Evolutionary conservation across 305 asterid genomes (phyloP).

Genomic region (Solanum aculeatissimum): DNA sequence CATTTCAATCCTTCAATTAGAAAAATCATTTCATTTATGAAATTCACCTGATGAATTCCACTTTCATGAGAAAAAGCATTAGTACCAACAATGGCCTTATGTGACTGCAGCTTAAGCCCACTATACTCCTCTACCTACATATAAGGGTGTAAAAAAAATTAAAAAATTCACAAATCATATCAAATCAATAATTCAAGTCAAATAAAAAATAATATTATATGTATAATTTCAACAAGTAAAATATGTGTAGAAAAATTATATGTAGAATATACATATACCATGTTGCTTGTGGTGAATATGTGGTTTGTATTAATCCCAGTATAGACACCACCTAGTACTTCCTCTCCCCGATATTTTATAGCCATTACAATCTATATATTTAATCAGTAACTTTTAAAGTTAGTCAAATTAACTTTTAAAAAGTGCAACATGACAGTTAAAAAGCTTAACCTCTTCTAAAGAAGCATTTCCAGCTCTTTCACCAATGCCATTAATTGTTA

Average conservation of each 20-base stretch:
- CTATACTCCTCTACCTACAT: slow-evolving; percentile 83
- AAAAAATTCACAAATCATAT: no score
- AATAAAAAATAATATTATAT: no score
- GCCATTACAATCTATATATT: slow-evolving; percentile 66
- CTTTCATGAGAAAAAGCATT: slow-evolving; percentile 98
- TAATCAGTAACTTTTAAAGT: no score
- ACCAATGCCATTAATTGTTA: slow-evolving; percentile 89
- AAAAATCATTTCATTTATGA: no score
- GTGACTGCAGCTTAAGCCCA: slow-evolving; percentile 84
- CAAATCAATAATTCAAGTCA: no score
- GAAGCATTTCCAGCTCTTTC: slow-evolving; percentile 99
- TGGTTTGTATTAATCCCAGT: slow-evolving; percentile 71
- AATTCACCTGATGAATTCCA: slow-evolving; percentile 81
- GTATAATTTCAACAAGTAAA: not conserved
- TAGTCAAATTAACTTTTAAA: no score
- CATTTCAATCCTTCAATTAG: no score
- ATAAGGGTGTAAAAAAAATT: not conserved
- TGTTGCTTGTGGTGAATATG: slow-evolving; percentile 76
- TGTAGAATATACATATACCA: slow-evolving; percentile 16
- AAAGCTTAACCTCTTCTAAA: not conserved
- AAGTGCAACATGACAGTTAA: no score
- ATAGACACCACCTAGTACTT: slow-evolving; percentile 51
- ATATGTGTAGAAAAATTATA: not conserved
- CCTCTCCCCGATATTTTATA: slow-evolving; percentile 71
- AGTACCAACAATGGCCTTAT: slow-evolving; percentile 94